Percentiles rank a stretch among this genome's conserved stretches.
Conservation (phyloP, 2,329 filamentous ascomycete species). For the Claviceps purpurea region DNA sequence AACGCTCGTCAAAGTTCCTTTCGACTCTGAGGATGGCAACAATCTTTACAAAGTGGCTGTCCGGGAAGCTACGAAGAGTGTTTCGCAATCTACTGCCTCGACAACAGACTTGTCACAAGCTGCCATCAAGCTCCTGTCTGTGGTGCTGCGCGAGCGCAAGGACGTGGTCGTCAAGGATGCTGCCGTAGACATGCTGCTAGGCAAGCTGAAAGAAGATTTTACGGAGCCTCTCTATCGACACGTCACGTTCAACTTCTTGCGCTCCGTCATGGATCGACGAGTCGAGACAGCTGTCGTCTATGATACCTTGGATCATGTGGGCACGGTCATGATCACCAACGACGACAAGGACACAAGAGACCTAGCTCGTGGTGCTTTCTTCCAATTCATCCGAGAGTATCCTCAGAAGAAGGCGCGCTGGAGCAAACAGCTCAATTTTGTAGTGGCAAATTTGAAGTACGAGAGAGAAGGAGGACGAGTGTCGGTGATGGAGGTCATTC, state of each 20-base stretch:
- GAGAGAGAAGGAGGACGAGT: constrained; percentile 76
- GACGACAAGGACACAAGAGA: constrained; percentile 81
- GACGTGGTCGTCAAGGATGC: constrained; percentile 66
- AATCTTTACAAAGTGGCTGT: constrained; percentile 63
- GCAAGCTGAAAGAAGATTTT: constrained; percentile 72
- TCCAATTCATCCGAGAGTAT: constrained; percentile 90
- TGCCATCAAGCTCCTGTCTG: constrained; percentile 74
- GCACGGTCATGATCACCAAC: constrained; percentile 90
- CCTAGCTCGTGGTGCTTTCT: constrained; percentile 75
- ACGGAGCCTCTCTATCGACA: constrained; percentile 88
- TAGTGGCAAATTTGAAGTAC: constrained; percentile 85
- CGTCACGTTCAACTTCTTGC: constrained; percentile 86
- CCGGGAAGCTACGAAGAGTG: constrained; percentile 69
- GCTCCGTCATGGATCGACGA: constrained; percentile 72
- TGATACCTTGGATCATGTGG: constrained; percentile 79
- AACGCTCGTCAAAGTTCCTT: constrained; percentile 71
- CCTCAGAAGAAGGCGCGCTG: constrained; percentile 83
- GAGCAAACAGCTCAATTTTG: constrained; percentile 76
- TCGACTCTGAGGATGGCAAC: constrained; percentile 55
- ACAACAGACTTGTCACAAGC: constrained; percentile 77
- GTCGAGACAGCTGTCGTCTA: constrained; percentile 81
- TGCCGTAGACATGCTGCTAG: constrained; percentile 69
- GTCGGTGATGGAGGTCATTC: constrained; percentile 84
- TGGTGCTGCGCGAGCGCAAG: constrained; percentile 69
- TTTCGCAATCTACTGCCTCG: constrained; percentile 65